These are phyloP conservation scores for Phytopythium oedochilum DNA, from an alignment of 352 stramenopile species.

Conservation along the genomic window DNA sequence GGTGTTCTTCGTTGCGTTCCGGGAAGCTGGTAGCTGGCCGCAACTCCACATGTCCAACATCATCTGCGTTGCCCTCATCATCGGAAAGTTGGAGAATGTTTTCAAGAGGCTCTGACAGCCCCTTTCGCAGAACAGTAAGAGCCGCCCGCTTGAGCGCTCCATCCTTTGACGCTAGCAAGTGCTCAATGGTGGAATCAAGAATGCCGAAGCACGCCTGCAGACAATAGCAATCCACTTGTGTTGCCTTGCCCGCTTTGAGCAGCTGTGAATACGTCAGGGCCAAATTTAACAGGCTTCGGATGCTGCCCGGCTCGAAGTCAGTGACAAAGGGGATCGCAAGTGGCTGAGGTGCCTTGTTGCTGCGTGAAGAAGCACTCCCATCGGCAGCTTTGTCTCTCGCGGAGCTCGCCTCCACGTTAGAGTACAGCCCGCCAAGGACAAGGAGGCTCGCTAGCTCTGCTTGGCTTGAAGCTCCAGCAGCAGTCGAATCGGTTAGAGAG, in stretches of 20 bases:
- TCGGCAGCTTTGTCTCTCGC: conserved; percentile 23
- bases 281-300: conserved; percentile 27
- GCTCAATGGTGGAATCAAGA: conserved; percentile 34
- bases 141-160: conserved; percentile 7
- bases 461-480: conserved; percentile 5
- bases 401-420: conserved; percentile 1
- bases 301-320: conserved; percentile 28
- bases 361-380: conserved; percentile 7
- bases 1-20: conserved; percentile 12
- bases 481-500: neutral
- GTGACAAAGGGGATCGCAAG: conserved; percentile 34
- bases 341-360: neutral
- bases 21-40: neutral
- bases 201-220: conserved; percentile 41
- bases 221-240: conserved; percentile 18
- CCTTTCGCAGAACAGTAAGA: conserved; percentile 16
- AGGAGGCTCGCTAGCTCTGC: conserved; percentile 14
- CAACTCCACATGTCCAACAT: neutral
- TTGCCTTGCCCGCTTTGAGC: conserved; percentile 21
- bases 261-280: conserved; percentile 21
- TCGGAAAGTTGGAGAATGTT: conserved; percentile 27
- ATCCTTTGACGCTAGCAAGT: conserved; percentile 15
- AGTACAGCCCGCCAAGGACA: conserved; percentile 31
- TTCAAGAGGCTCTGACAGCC: conserved; percentile 25
- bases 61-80: neutral